Percentiles rank a stretch among this genome's conserved stretches.
Evolutionary conservation across 2,329 filamentous ascomycete species (phyloP).

Genomic region (Ilyonectria sp.): DNA sequence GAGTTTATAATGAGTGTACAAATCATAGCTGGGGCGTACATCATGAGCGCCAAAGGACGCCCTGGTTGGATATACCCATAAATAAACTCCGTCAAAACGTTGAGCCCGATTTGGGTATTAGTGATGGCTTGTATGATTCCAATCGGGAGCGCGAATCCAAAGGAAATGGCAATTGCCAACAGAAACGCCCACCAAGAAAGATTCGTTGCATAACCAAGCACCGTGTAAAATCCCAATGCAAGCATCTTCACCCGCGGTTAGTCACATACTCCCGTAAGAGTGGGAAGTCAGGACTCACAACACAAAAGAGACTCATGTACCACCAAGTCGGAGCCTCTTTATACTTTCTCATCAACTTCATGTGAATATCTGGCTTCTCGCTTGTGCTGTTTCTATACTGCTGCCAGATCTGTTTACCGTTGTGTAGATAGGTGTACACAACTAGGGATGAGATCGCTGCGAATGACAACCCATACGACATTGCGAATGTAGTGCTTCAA

Average conservation of each 20-base stretch:
- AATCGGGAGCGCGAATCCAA: slow-evolving; percentile 75
- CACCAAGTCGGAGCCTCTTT: slow-evolving; percentile 75
- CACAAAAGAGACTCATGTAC: slow-evolving; percentile 71
- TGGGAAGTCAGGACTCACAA: slow-evolving; percentile 57
- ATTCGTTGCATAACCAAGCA: slow-evolving; percentile 76
- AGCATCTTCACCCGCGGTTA: slow-evolving; percentile 61
- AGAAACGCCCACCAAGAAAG: slow-evolving; percentile 82
- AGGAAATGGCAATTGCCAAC: slow-evolving; percentile 75
- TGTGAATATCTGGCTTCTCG: slow-evolving; percentile 75
- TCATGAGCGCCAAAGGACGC: slow-evolving; percentile 80
- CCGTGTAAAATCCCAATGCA: slow-evolving; percentile 66
- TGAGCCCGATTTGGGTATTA: slow-evolving; percentile 80
- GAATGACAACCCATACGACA: slow-evolving; percentile 81
- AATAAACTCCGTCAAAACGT: slow-evolving; percentile 82
- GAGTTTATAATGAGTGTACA: too few species aligned
- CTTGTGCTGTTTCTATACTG: slow-evolving; percentile 72
- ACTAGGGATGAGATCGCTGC: slow-evolving; percentile 79
- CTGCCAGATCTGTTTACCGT: slow-evolving; percentile 76
- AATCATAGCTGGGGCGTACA: slow-evolving; percentile 59
- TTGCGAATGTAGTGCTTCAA: slow-evolving; percentile 76
- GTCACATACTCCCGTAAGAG: slow-evolving; percentile 19
- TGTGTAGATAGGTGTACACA: slow-evolving; percentile 77
- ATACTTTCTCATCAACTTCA: slow-evolving; percentile 76
- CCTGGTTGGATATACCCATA: slow-evolving; percentile 84
- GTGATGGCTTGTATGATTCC: slow-evolving; percentile 80